Percentiles rank a stretch among this genome's conserved stretches.
Conservation (phyloP, 179 eudicot genomes). For the Beta corolliflora region DNA sequence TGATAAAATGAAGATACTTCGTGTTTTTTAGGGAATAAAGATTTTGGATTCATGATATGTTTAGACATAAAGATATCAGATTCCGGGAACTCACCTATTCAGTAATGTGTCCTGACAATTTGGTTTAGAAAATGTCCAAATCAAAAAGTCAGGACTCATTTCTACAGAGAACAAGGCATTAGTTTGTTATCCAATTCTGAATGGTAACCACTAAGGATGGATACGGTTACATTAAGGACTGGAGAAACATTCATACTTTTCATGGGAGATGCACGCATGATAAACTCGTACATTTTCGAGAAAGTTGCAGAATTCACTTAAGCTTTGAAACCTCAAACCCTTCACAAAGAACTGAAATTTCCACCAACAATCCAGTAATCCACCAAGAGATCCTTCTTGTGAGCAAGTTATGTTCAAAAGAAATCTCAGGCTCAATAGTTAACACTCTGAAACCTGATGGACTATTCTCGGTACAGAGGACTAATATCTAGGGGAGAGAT, state of each 20-base stretch:
- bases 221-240: neutral
- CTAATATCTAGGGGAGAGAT: neutral
- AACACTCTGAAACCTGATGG: no score
- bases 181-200: neutral
- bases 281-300: neutral
- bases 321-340: neutral
- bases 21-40: neutral
- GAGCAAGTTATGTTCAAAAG: neutral
- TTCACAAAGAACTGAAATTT: neutral
- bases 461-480: neutral
- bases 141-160: neutral
- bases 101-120: neutral
- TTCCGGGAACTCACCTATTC: neutral
- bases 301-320: conserved; percentile 2
- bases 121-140: neutral
- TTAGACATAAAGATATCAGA: neutral
- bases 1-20: no score
- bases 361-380: neutral
- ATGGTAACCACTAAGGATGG: neutral
- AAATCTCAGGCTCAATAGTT: neutral
- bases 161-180: neutral
- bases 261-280: neutral
- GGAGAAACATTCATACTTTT: no score
- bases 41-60: neutral
- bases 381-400: neutral